Evolutionary conservation across 176 grass and related monocot species (phyloP), one percentile per base, ranked within the genome.

Genomic region (Eragrostis curvula): DNA sequence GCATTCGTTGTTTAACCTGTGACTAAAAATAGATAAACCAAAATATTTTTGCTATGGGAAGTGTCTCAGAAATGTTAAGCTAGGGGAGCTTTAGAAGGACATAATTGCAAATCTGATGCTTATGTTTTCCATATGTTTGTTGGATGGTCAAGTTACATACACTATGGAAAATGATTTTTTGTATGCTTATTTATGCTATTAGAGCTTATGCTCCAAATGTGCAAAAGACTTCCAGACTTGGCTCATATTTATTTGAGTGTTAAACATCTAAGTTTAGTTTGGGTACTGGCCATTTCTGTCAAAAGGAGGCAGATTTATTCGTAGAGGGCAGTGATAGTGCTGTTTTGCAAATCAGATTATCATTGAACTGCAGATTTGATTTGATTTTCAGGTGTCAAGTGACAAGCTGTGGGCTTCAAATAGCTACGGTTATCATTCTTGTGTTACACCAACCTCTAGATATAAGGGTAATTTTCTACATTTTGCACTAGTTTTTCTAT

Each of bases 371-470:
- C 52, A 56, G 32, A 5, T 29, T 16, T 55, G 21, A 60, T 66
- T 66, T 73, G 57, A 30, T 79, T 4, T 87, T 71, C 88, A 98
- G 92, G 82, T 81, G 25, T 82, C 85, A 55, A 57, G 76, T 51
- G 81, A 91, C 30, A 72, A 84, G 56, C 70, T 95, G 3, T 98
- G 96, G 92, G 72, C 67, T 77, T 95, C 96, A 49, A 75, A 78
- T 83, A 79, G 76, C 45, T 88, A 98, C 55, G 84, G 88, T 79
- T 98, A 93, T 77, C 75, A 84, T 85, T 62, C 84, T 67, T 98
- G 96, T 85, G 82, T 91, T 64, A 88, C 58, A 66, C 85, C 92
- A 70, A 98, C 90, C 79, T 83, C 79, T 74, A 95, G 72, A 90
- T 95, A 95, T 86, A 78, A 74, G 77, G 92, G 96, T 98, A 79